These are phyloP conservation scores for Rosa lucieae DNA, from an alignment of 306 rosid genomes.

Conservation along the genomic window DNA sequence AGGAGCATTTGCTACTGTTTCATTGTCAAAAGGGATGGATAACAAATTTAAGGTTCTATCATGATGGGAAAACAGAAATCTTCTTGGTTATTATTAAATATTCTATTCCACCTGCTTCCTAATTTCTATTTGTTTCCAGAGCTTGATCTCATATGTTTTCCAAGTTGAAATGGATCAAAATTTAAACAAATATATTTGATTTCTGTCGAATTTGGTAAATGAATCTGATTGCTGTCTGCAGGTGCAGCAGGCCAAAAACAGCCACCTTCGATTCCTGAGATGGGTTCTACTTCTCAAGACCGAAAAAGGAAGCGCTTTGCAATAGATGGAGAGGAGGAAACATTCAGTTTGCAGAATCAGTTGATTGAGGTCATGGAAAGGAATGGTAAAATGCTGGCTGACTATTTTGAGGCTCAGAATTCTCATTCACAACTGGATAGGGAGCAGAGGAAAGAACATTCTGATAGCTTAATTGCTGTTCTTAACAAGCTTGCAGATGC, in stretches of 20 bases:
- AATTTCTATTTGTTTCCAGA: background rate
- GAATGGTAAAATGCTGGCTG: constrained; percentile 69
- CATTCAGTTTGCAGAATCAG: constrained; percentile 48
- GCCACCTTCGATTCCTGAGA: constrained; percentile 55
- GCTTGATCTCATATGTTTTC: background rate
- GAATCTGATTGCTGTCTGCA: constrained; percentile 17
- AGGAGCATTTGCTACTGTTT: background rate
- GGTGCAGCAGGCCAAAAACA: constrained; percentile 58
- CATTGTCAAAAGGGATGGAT: background rate
- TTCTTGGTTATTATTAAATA: background rate
- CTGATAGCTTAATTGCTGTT: constrained; percentile 69
- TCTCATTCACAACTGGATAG: constrained; percentile 66
- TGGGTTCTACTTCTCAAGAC: constrained; percentile 77
- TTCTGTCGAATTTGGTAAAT: background rate
- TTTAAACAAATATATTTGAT: background rate
- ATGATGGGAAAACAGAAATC: background rate
- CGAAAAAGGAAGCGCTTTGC: constrained; percentile 68
- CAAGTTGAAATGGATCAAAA: background rate
- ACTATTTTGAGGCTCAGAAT: constrained; percentile 83
- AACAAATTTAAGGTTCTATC: background rate
- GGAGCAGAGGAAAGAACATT: constrained; percentile 78
- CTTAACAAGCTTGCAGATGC: constrained; percentile 95
- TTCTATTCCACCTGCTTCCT: background rate
- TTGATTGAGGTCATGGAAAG: constrained; percentile 79
- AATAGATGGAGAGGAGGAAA: constrained; percentile 58